Base-by-base conservation (phyloP, 2,329 filamentous ascomycete genomes). In the Nemania sp. region DNA sequence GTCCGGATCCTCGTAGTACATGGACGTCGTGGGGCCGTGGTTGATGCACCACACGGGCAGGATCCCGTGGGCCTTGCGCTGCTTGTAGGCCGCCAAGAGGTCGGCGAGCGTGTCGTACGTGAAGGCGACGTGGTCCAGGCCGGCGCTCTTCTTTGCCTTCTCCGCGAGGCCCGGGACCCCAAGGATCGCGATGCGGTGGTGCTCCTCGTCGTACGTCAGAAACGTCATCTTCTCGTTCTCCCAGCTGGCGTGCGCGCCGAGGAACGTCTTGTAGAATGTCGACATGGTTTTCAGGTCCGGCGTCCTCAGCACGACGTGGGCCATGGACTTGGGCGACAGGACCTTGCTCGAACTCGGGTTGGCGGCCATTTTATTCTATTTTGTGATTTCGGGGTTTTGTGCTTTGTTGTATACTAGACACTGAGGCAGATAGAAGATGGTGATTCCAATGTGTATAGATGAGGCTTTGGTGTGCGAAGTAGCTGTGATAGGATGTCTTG, bases 1-100 rank as follows among this genome's bases (percentile, higher is more conserved):
- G 65, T 83, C 80, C 5, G 79, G 80, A 66, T 83, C 80, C 7
- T 63, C 59, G 65, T 82, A 82, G 67, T 83, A 82, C 40, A 82
- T 76, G 64, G 74, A 77, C 0, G 73, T 79, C 1, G 77, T 82
- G 1, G 74, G 72, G 2, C 81, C 80, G 66, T 83, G 80, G 65
- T 83, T 80, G 34, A 80, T 72, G 58, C 68, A 74, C 77, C 78
- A 80, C 3, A 72, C 32, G 0, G 81, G 80, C 32, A 67, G 13
- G 45, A 80, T 76, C 0, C 74, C 76, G 4, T 65, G 58, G 0
- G 65, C 65, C 60, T 75, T 76, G 17, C 75, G 70, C 60, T 77
- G 71, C 25, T 63, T 60, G 65, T 80, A 81, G 4, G 76, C 69
- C 2, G 66, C 56, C 6, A 73, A 25, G 7, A 81, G 71, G 7